A percentile compares a stretch with the other conserved stretches of the same genome.
Evolutionary conservation across 768 basidiomycete genomes (phyloP).

Genomic region (Psilocybe tampanensis): DNA sequence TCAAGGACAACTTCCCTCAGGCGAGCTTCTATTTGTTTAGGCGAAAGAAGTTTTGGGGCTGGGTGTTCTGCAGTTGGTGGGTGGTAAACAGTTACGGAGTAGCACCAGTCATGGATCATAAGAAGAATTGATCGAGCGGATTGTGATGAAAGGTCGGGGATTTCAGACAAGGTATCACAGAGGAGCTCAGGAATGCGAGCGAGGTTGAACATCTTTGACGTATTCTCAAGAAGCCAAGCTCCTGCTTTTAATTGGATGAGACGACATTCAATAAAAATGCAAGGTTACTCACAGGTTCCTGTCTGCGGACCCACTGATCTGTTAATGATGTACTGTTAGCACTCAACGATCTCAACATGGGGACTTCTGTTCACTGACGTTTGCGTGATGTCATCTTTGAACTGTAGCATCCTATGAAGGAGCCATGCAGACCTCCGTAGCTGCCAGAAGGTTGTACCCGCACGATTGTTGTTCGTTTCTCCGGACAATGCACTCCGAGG

Average conservation of each 20-base stretch:
- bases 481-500: constrained; percentile 45
- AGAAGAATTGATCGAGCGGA: constrained; percentile 64
- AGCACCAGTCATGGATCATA: constrained; percentile 78
- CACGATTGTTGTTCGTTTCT: constrained; percentile 38
- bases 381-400: constrained; percentile 60
- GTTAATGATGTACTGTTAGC: background rate
- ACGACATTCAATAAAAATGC: background rate
- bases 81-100: constrained; percentile 70
- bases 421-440: constrained; percentile 85
- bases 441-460: constrained; percentile 78
- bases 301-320: constrained; percentile 52
- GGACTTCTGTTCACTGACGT: constrained; percentile 47
- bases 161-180: constrained; percentile 65
- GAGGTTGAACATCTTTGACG: constrained; percentile 71
- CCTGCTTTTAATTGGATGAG: constrained; percentile 33
- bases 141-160: constrained; percentile 44
- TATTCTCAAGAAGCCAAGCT: constrained; percentile 64
- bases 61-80: constrained; percentile 29
- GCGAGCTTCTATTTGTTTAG: constrained; percentile 44
- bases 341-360: background rate
- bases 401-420: constrained; percentile 68
- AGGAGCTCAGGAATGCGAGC: constrained; percentile 70
- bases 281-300: constrained; percentile 55
- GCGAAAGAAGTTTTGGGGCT: constrained; percentile 31
- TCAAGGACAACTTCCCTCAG: constrained; percentile 56